Conservation (phyloP, 345 rosid species). For the Cochlearia excelsa region DNA sequence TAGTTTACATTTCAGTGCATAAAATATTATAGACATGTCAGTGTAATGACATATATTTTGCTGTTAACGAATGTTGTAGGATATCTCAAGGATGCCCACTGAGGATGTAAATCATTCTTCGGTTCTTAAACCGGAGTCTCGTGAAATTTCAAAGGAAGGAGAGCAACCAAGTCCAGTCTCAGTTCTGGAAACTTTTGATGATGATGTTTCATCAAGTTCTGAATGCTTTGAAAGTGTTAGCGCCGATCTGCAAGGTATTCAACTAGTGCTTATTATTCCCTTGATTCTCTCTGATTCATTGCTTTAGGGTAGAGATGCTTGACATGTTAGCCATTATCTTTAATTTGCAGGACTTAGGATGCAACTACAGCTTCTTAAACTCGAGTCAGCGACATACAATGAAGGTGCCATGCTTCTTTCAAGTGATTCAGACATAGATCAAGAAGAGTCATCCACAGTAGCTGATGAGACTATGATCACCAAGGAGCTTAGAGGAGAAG, state of each 20-base stretch:
- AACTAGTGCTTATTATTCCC: neutral
- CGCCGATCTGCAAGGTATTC: conserved; percentile 86
- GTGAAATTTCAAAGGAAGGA: conserved; percentile 62
- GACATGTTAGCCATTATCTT: neutral
- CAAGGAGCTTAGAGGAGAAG: conserved; percentile 35
- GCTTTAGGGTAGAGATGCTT: neutral
- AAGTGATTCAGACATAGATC: conserved; percentile 61
- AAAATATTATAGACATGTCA: neutral
- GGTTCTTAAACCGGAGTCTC: conserved; percentile 48
- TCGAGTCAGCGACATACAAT: conserved; percentile 60
- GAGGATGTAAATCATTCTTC: conserved; percentile 40
- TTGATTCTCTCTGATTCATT: neutral
- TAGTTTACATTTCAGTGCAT: conserved; percentile 4
- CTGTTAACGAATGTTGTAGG: conserved; percentile 45
- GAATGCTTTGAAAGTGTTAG: conserved; percentile 92
- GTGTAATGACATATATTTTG: neutral
- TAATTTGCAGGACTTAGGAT: conserved; percentile 65
- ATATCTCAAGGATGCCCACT: conserved; percentile 39
- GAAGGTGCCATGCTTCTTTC: conserved; percentile 66
- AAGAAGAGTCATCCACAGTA: conserved; percentile 36
- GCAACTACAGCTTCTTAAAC: conserved; percentile 88
- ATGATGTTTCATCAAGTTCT: conserved; percentile 73
- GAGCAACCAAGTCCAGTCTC: conserved; percentile 98
- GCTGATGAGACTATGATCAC: conserved; percentile 35
- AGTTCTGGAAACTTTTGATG: conserved; percentile 77